Percentiles rank a stretch among this genome's conserved stretches.
These are phyloP conservation scores for Cytospora piceicola DNA, from an alignment of 2,329 filamentous ascomycete species.

Conservation along the genomic window DNA sequence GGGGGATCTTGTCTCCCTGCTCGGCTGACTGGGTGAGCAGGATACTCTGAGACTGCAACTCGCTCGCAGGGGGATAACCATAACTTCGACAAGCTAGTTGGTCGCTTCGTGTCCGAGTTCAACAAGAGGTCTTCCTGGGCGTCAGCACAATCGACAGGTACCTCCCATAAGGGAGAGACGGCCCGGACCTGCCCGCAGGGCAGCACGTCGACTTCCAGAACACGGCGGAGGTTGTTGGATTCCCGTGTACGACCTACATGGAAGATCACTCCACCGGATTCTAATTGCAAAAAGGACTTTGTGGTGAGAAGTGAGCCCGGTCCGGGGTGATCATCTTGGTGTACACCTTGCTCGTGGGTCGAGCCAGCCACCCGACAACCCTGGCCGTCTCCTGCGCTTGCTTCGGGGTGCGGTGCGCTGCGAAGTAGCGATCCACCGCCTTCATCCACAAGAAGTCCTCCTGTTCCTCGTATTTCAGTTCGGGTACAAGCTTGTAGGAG, in stretches of 20 bases:
- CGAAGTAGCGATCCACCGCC: background rate
- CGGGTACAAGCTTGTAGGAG: background rate
- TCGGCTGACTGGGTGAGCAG: too few species aligned
- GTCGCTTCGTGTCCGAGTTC: constrained; percentile 92
- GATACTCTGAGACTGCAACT: too few species aligned
- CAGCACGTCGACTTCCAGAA: constrained; percentile 94
- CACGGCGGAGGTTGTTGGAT: constrained; percentile 66
- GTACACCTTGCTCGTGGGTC: background rate
- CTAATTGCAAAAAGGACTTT: background rate
- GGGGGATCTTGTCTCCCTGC: too few species aligned
- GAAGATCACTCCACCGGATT: background rate
- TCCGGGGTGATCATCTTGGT: background rate
- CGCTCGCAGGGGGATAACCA: constrained; percentile 87
- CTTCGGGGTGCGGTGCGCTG: background rate
- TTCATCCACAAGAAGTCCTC: background rate
- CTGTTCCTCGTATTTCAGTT: background rate
- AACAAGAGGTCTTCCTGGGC: constrained; percentile 89
- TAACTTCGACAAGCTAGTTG: constrained; percentile 83
- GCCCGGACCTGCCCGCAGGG: constrained; percentile 83
- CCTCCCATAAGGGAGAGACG: constrained; percentile 65
- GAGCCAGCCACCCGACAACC: background rate
- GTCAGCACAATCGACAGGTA: constrained; percentile 82
- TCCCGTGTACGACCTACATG: background rate
- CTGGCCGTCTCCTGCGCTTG: background rate
- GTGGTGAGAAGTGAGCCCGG: too few species aligned